These are phyloP conservation scores for Brassica nigra DNA, from an alignment of 345 rosid genomes.

Conservation along the genomic window DNA sequence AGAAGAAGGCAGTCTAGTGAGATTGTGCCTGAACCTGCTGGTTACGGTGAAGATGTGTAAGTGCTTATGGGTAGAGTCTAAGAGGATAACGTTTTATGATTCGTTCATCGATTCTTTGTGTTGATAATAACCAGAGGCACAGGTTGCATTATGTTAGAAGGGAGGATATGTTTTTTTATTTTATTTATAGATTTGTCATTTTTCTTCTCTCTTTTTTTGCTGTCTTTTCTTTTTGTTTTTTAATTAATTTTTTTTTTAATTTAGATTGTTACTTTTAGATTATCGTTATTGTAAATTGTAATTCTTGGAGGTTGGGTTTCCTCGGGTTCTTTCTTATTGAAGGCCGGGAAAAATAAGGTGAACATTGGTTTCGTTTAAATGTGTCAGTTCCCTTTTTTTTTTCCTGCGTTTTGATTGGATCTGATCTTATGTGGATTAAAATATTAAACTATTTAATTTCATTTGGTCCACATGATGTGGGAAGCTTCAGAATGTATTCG, in stretches of 20 bases:
- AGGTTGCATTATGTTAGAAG: constrained; percentile 24
- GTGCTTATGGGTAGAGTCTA: not conserved
- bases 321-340: constrained; percentile 23
- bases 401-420: not conserved
- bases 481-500: not conserved
- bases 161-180: not conserved
- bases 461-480: not conserved
- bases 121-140: constrained; percentile 37
- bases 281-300: not conserved
- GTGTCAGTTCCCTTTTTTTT: not conserved
- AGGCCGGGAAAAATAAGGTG: not conserved
- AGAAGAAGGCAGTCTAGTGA: constrained; percentile 76
- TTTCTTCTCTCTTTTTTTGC: not conserved
- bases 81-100: constrained; percentile 35
- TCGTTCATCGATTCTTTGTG: constrained; percentile 53
- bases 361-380: constrained; percentile 1
- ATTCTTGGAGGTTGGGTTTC: constrained; percentile 23
- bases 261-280: not conserved
- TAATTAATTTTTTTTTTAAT: not conserved
- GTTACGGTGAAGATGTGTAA: constrained; percentile 51
- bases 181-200: not conserved
- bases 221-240: not conserved
- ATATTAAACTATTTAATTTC: not conserved
- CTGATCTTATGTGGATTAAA: constrained; percentile 22
- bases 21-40: constrained; percentile 78